Conservation (phyloP, 2,329 filamentous ascomycete species). For the Curvularia hawaiiensis region DNA sequence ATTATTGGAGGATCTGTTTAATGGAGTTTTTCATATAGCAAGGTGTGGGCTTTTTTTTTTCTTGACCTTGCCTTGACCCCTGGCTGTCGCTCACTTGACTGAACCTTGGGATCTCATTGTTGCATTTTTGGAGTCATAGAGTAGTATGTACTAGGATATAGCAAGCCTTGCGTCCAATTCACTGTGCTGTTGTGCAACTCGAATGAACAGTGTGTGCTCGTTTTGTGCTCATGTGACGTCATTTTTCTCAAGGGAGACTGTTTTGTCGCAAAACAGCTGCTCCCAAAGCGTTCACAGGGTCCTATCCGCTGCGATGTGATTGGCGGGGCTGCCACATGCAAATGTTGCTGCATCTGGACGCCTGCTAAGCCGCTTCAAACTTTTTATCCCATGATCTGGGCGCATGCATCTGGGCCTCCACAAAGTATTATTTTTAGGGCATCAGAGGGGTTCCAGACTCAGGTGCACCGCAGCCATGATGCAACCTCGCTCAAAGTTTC, state of each 20-base stretch:
- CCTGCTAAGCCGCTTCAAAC: neutral
- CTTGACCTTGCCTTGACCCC: neutral
- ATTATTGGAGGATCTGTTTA: neutral
- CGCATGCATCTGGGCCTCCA: neutral
- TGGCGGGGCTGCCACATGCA: slow-evolving; percentile 5
- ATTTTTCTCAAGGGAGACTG: neutral
- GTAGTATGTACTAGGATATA: slow-evolving; percentile 11
- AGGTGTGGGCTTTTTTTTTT: neutral
- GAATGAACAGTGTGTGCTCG: neutral
- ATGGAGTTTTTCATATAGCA: slow-evolving; percentile 4
- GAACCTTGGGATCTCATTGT: slow-evolving; percentile 2
- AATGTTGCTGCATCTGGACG: slow-evolving; percentile 1
- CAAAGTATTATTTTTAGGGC: slow-evolving; percentile 8
- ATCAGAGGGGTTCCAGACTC: slow-evolving; percentile 3
- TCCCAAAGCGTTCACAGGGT: neutral
- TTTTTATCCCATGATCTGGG: slow-evolving; percentile 8
- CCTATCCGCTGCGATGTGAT: neutral
- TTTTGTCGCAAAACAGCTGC: too few species aligned
- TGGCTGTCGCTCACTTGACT: neutral
- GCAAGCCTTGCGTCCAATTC: slow-evolving; percentile 1
- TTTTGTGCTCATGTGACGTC: neutral
- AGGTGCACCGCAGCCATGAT: slow-evolving; percentile 2
- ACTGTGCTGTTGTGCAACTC: neutral
- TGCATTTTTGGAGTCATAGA: slow-evolving; percentile 27
- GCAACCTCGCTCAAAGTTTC: slow-evolving; percentile 2